A percentile compares a stretch with the other conserved stretches of the same genome.
These are phyloP conservation scores for Fusarium fujikuroi DNA, from an alignment of 2,329 filamentous ascomycete genomes.

Conservation along the genomic window DNA sequence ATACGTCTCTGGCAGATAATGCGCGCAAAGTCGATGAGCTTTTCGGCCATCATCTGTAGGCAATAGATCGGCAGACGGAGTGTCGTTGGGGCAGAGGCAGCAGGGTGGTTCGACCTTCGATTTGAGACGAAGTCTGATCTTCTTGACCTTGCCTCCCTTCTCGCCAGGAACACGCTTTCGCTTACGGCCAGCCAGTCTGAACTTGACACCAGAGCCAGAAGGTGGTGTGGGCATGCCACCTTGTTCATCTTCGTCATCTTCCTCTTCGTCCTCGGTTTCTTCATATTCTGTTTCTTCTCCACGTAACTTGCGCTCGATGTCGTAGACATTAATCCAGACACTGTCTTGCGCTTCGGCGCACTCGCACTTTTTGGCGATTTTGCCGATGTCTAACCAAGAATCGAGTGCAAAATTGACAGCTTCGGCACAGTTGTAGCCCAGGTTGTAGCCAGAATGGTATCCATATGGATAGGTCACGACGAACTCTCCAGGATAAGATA, in stretches of 20 bases:
- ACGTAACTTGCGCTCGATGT: slow-evolving; percentile 92
- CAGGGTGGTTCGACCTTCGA: slow-evolving; percentile 81
- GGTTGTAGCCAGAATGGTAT: slow-evolving; percentile 97
- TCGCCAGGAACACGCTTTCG: slow-evolving; percentile 57
- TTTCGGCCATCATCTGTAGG: slow-evolving; percentile 87
- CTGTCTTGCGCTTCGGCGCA: slow-evolving; percentile 96
- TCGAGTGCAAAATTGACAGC: slow-evolving; percentile 98
- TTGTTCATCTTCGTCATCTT: slow-evolving; percentile 73
- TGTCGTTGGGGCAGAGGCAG: slow-evolving; percentile 90
- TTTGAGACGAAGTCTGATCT: slow-evolving; percentile 81
- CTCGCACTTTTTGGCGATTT: slow-evolving; percentile 95
- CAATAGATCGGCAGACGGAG: slow-evolving; percentile 82
- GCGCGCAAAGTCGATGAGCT: slow-evolving; percentile 88
- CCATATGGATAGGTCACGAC: slow-evolving; percentile 99
- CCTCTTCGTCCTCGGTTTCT: slow-evolving; percentile 78
- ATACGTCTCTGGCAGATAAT: slow-evolving; percentile 92
- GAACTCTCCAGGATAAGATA: slow-evolving; percentile 96
- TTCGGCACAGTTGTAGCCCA: slow-evolving; percentile 98
- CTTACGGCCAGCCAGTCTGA: slow-evolving; percentile 71
- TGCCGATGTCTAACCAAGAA: slow-evolving; percentile 93
- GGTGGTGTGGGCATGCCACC: slow-evolving; percentile 82
- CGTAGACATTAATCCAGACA: slow-evolving; percentile 96
- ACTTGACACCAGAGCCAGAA: slow-evolving; percentile 75
- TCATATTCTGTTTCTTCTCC: slow-evolving; percentile 90
- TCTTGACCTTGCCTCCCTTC: slow-evolving; percentile 68